Evolutionary conservation across 2,329 filamentous ascomycete species (phyloP), one percentile per base, ranked within the genome.

Genomic region (Setomelanomma holmii): DNA sequence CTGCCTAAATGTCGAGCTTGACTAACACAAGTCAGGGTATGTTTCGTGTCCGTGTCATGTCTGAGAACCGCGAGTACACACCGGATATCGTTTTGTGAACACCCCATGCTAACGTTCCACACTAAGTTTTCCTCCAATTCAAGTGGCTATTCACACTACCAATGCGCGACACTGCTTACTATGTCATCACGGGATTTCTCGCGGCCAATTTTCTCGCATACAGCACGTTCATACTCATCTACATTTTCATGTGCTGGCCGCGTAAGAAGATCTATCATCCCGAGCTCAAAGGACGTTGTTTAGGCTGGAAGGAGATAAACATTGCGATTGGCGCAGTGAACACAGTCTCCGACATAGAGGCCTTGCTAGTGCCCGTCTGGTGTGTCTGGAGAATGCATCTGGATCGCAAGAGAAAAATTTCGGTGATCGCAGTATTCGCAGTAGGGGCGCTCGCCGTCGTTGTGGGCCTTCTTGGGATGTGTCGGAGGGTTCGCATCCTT

Each of bases 341-440:
- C 36, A 33, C 47, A 7, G 21, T 57, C 21, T 40, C 40, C 3
- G 61, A 64, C 27, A 17, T 62, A 6, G 54, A 64, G 41, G 58
- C 61, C 4, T 56, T 62, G 2, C 10, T 53, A 8, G 53, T 64
- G 23, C 56, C 58, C 4, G 49, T 39, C 1, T 56, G 47, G 53
- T 53, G 52, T 2, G 47, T 56, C 20, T 61, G 53, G 49, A 42
- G 50, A 17, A 30, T 59, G 23, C 45, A 43, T 5, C 53, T 57
- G 35, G 40, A 54, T 14, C 4, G 58, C 6, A 41, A 43, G 45
- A 55, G 40, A 35, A 61, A 61, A 42, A 12, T 58, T 5, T 40
- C 41, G 5, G 49, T 60, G 3, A 51, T 63, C n/a, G 55, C 53
- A 4, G 48, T 63, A 2, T 63, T 59, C 38, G 56, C 39, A 14